Conservation (phyloP, 2,329 filamentous ascomycete genomes). For the Dactylonectria estremocensis region DNA sequence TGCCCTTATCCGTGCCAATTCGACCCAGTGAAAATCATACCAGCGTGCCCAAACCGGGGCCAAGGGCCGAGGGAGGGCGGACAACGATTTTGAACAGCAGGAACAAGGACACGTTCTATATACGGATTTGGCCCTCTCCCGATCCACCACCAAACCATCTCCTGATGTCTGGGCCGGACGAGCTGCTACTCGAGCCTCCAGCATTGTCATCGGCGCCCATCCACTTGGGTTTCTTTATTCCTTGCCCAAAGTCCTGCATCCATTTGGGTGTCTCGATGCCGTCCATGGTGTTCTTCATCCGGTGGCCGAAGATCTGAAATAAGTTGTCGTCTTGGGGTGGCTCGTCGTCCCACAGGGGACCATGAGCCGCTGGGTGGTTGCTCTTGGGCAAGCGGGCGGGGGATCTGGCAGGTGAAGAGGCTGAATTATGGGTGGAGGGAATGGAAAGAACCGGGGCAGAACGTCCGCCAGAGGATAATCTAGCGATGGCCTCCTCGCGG, state of each 20-base stretch:
- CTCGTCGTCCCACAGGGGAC: conserved; percentile 62
- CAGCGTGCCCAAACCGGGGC: conserved; percentile 27
- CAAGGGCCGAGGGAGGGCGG: neutral
- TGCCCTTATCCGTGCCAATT: conserved; percentile 32
- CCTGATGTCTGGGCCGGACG: conserved; percentile 61
- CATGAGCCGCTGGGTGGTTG: conserved; percentile 49
- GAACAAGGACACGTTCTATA: conserved; percentile 36
- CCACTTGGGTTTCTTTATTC: conserved; percentile 85
- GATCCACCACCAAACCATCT: conserved; percentile 70
- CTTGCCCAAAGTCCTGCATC: conserved; percentile 79
- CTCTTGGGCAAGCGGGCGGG: conserved; percentile 56
- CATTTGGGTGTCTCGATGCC: conserved; percentile 86
- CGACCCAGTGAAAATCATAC: conserved; percentile 31
- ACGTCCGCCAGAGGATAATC: conserved; percentile 51
- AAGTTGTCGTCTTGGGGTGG: conserved; percentile 85
- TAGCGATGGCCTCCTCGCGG: conserved; percentile 60
- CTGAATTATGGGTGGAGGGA: conserved; percentile 57
- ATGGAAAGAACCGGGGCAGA: conserved; percentile 65
- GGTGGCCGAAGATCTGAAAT: conserved; percentile 85
- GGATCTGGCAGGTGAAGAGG: conserved; percentile 56
- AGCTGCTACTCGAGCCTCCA: conserved; percentile 46
- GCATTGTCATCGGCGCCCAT: conserved; percentile 74
- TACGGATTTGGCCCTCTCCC: conserved; percentile 53
- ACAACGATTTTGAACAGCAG: conserved; percentile 27
- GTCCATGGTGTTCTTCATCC: conserved; percentile 94